phyloP scores from a whole-genome alignment of 1,284 basidiomycete genomes.

The Bjerkandera adusta region DNA sequence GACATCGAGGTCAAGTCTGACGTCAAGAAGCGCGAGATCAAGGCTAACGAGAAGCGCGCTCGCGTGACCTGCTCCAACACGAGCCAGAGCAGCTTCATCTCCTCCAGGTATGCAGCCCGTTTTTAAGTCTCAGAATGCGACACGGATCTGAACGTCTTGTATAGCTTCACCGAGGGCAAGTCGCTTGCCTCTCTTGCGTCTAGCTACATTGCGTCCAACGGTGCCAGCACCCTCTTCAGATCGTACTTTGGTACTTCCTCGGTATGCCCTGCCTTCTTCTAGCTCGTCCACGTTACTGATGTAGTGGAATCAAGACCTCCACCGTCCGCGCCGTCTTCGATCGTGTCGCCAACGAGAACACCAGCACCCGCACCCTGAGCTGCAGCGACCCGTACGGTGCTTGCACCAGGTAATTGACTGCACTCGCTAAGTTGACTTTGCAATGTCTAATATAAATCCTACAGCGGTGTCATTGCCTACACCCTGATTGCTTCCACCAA shows the following conservation, averaged over 20 bases:
- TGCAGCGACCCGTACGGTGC: slow-evolving; percentile 22
- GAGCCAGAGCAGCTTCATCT: slow-evolving; percentile 21
- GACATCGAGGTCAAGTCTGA: slow-evolving; percentile 20
- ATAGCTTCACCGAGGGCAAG: slow-evolving; percentile 23
- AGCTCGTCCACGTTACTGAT: background rate
- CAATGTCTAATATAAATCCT: background rate
- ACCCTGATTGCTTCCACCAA: slow-evolving; percentile 22
- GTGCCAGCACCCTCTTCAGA: slow-evolving; percentile 22
- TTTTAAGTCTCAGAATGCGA: too few relatives aligned
- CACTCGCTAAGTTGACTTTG: background rate
- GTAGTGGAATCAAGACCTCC: slow-evolving; percentile 8
- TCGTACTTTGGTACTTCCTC: slow-evolving; percentile 24
- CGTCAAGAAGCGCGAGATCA: slow-evolving; percentile 20
- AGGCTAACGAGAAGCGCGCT: slow-evolving; percentile 21
- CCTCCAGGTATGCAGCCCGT: slow-evolving; percentile 14
- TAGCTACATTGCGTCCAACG: slow-evolving; percentile 20
- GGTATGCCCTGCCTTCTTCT: background rate
- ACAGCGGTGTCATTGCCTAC: slow-evolving; percentile 23
- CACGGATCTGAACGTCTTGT: background rate
- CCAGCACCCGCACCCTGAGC: slow-evolving; percentile 22
- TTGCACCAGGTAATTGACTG: slow-evolving; percentile 14
- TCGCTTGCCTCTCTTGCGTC: slow-evolving; percentile 22
- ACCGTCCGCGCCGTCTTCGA: slow-evolving; percentile 6
- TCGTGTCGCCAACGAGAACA: slow-evolving; percentile 25
- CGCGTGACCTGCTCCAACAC: slow-evolving; percentile 21